phyloP scores from a whole-genome alignment of 2,329 filamentous ascomycete genomes.

The Verticillium zaregamsianum region DNA sequence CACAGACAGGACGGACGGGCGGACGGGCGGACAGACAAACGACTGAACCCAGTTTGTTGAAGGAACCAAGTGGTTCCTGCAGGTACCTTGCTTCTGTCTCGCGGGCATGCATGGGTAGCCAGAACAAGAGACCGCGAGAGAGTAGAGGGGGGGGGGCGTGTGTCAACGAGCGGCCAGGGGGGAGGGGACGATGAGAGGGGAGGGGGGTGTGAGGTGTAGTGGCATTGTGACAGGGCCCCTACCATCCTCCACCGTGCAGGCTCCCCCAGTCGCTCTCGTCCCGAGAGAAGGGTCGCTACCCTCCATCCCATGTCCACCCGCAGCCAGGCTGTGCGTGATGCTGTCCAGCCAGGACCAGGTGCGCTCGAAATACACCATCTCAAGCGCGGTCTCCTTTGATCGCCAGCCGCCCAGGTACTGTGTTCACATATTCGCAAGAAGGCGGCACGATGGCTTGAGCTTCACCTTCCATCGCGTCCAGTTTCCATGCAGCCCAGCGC shows the following conservation, averaged over 20 bases:
- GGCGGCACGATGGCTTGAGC: too few relatives aligned
- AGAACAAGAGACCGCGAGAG: neutral
- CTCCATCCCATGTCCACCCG: neutral
- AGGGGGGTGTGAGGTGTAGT: neutral
- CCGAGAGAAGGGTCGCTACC: neutral
- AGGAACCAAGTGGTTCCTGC: constrained; percentile 12
- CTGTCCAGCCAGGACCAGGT: neutral
- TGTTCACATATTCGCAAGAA: neutral
- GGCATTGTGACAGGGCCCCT: neutral
- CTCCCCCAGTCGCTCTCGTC: neutral
- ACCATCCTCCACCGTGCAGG: neutral
- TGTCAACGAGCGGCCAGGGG: neutral
- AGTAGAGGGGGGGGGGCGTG: neutral
- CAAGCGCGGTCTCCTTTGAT: neutral
- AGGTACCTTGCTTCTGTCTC: constrained; percentile 13
- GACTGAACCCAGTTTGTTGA: neutral
- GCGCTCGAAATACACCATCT: neutral
- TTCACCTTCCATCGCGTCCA: too few relatives aligned
- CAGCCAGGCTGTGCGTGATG: neutral
- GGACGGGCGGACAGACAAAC: constrained; percentile 1
- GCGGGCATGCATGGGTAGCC: neutral
- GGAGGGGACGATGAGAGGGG: neutral
- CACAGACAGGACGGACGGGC: neutral
- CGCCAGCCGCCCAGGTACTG: neutral
- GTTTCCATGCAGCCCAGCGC: too few relatives aligned